Evolutionary conservation across 768 basidiomycete species (phyloP), one percentile per base, ranked within the genome.

Genomic region (Suillus paluster): DNA sequence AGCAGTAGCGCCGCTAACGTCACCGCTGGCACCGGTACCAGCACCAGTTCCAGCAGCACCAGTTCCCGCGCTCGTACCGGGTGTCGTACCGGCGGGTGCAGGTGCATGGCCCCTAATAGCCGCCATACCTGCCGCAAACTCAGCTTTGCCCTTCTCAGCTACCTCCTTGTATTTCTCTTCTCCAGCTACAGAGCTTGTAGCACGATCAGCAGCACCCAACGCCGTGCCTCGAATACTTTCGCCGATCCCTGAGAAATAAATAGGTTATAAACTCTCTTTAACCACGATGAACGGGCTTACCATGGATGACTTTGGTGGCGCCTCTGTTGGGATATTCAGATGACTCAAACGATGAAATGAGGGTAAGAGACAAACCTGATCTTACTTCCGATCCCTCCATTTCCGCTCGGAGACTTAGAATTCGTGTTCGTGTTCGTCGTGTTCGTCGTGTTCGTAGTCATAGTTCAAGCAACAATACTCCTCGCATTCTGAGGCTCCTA

Each of bases 221-320:
- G 75, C 61, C 0, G 80, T 76, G 8, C 84, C 84, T 27, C 82
- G 78, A 6, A 84, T 60, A 46, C 72, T 78, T 41, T 84, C 83
- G 8, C 81, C 80, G 1, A 79, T 33, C 4, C 83, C 83, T 81
- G 61, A 58, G 14, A 25, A 15, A 44, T 48, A 19, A 58, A 33
- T 49, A n/a, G 1, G 44, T 67, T 19, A 70, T 60, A 34, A 55
- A 33, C 36, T 11, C 33, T 38, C 10, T 52, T 17, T 42, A 50
- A 44, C 2, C 19, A 45, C 60, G 27, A 41, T 27, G 46, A 4
- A 41, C n/a, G 8, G 0, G 56, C 68, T 11, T 62, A 67, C 81
- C 79, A 33, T 82, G 80, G 8, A 78, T 65, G 30, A 78, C 66
- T 59, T 79, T 72, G 3, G 63, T 64, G 3, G 71, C 77, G 7